phyloP scores from a whole-genome alignment of 805 yeast genomes.

The Diddensiella transvaalensis region DNA sequence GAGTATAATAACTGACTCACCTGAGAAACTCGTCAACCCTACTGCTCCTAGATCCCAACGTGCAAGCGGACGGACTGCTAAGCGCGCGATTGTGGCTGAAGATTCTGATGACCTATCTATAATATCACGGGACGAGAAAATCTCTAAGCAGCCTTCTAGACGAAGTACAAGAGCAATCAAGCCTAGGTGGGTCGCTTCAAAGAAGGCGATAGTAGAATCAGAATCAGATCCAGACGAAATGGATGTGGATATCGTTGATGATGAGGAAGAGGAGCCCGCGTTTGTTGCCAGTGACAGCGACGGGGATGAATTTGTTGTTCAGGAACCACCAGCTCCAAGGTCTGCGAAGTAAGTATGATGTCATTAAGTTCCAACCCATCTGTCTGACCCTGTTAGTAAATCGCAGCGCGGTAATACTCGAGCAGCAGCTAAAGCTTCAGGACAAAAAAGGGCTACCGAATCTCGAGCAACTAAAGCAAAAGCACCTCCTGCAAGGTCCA shows the following conservation, averaged over 20 bases:
- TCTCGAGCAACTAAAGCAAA: background rate
- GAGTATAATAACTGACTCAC: background rate
- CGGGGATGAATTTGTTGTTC: background rate
- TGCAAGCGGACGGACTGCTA: too few relatives aligned
- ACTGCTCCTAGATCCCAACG: too few relatives aligned
- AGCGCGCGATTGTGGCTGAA: too few relatives aligned
- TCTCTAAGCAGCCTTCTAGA: too few relatives aligned
- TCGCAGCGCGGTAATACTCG: too few relatives aligned
- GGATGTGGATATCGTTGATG: background rate
- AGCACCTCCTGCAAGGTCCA: background rate
- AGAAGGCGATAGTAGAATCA: too few relatives aligned
- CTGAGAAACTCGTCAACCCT: background rate
- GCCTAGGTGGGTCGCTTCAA: too few relatives aligned
- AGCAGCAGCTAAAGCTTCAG: background rate
- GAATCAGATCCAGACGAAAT: background rate
- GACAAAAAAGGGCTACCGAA: background rate
- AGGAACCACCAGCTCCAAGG: background rate
- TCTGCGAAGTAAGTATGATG: background rate
- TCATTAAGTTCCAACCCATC: too few relatives aligned
- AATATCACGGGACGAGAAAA: too few relatives aligned
- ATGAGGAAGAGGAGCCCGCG: slow-evolving; percentile 6
- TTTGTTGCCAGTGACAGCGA: slow-evolving; percentile 1
- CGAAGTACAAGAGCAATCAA: too few relatives aligned
- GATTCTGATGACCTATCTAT: too few relatives aligned
- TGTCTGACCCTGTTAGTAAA: too few relatives aligned